These are phyloP conservation scores for Claviceps sp. DNA, from an alignment of 2,329 filamentous ascomycete species.

Conservation along the genomic window DNA sequence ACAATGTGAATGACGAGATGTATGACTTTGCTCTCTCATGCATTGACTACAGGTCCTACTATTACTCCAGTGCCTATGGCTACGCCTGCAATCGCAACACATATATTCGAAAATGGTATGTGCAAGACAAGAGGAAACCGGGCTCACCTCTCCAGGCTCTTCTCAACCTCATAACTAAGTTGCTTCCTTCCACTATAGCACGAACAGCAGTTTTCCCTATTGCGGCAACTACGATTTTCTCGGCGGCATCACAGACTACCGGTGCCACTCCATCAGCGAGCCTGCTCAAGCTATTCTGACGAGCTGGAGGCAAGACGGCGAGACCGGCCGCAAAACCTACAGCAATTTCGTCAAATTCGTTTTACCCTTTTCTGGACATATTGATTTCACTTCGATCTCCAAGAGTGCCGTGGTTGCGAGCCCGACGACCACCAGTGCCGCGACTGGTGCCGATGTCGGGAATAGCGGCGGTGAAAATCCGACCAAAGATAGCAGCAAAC, in stretches of 20 bases:
- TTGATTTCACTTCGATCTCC: background rate
- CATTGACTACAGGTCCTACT: conserved; percentile 23
- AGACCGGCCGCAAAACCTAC: conserved; percentile 12
- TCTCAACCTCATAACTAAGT: background rate
- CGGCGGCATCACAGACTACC: conserved; percentile 29
- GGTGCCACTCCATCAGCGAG: conserved; percentile 23
- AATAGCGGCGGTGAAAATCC: conserved; percentile 1
- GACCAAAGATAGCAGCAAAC: conserved; percentile 6
- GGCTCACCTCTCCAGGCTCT: background rate
- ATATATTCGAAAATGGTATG: conserved; percentile 33
- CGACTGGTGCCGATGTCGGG: background rate
- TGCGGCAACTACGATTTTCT: conserved; percentile 33
- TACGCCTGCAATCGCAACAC: conserved; percentile 26
- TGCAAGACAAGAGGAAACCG: background rate
- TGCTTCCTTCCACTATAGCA: conserved; percentile 17
- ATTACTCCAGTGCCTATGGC: conserved; percentile 24
- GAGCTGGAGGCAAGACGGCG: conserved; percentile 22
- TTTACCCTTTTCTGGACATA: background rate
- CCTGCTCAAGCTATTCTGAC: conserved; percentile 25
- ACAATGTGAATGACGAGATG: conserved; percentile 7
- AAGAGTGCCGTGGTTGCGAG: background rate
- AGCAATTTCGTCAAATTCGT: background rate
- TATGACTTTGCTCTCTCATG: conserved; percentile 26
- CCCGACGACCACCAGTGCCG: conserved; percentile 1
- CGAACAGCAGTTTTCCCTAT: conserved; percentile 20